A percentile compares a stretch with the other conserved stretches of the same genome.
phyloP scores from a whole-genome alignment of 768 basidiomycete genomes.

The Mycena venus region DNA sequence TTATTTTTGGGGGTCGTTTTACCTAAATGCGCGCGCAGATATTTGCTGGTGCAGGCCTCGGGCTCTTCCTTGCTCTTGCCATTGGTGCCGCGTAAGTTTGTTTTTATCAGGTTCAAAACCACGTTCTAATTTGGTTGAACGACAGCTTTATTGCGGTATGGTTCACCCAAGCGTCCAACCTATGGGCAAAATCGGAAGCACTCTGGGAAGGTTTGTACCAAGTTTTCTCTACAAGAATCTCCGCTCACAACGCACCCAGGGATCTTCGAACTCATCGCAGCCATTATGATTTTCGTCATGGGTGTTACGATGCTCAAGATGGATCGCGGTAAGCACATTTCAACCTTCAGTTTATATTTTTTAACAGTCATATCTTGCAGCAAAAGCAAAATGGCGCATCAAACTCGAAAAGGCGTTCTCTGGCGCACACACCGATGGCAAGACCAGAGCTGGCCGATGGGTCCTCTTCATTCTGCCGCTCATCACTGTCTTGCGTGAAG shows the following conservation, averaged over 20 bases:
- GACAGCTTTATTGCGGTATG: conserved; percentile 86
- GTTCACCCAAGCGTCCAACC: conserved; percentile 90
- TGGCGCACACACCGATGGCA: conserved; percentile 55
- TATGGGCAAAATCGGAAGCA: conserved; percentile 88
- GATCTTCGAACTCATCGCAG: conserved; percentile 77
- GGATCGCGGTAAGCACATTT: conserved; percentile 68
- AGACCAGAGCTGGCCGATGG: conserved; percentile 79
- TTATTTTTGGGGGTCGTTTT: neutral
- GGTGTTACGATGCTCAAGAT: conserved; percentile 95
- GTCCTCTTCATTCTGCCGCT: conserved; percentile 90
- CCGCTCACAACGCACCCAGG: conserved; percentile 52
- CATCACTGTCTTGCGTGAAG: conserved; percentile 94
- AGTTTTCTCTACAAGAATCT: neutral
- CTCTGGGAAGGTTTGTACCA: conserved; percentile 88
- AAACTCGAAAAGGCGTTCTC: conserved; percentile 86
- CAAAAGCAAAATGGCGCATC: conserved; percentile 94
- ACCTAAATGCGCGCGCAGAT: conserved; percentile 59
- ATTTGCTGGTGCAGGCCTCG: conserved; percentile 78
- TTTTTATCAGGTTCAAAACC: neutral
- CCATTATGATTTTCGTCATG: conserved; percentile 92
- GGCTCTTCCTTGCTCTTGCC: conserved; percentile 83
- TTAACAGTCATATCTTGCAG: conserved; percentile 41
- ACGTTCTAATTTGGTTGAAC: neutral
- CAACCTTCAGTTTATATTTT: too few relatives aligned
- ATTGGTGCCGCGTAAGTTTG: conserved; percentile 81